A percentile compares a stretch with the other conserved stretches of the same genome.
phyloP scores from a whole-genome alignment of 2,329 filamentous ascomycete genomes.

The Coniella vitis region DNA sequence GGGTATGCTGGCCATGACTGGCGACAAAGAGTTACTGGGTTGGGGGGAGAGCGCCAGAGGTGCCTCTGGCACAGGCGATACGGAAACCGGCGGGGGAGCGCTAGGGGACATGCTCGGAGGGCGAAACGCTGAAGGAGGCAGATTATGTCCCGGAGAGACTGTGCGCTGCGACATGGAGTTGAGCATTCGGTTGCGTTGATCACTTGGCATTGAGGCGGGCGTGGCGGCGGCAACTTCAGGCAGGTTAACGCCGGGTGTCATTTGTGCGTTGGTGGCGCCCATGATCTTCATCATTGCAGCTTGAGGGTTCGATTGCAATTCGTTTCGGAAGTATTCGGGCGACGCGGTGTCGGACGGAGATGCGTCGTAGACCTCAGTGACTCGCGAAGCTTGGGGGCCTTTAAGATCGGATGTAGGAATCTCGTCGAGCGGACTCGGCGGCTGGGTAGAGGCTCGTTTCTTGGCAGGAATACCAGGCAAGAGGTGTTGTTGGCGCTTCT shows the following conservation, averaged over 20 bases:
- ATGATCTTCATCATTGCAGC: slow-evolving; percentile 61
- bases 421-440: slow-evolving; percentile 22
- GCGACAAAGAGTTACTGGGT: slow-evolving; percentile 61
- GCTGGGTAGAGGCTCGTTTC: slow-evolving; percentile 22
- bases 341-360: slow-evolving; percentile 38
- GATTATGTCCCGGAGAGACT: slow-evolving; percentile 21
- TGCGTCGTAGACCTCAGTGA: slow-evolving; percentile 55
- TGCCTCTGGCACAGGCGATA: slow-evolving; percentile 31
- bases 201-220: slow-evolving; percentile 45
- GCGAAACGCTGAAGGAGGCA: slow-evolving; percentile 18
- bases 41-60: slow-evolving; percentile 43
- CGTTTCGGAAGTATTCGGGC: slow-evolving; percentile 45
- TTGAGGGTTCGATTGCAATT: slow-evolving; percentile 51
- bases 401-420: slow-evolving; percentile 3
- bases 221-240: slow-evolving; percentile 51
- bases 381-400: slow-evolving; percentile 40
- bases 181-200: slow-evolving; percentile 53
- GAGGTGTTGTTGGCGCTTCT: slow-evolving; percentile 47
- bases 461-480: slow-evolving; percentile 46
- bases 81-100: slow-evolving; percentile 25
- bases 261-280: slow-evolving; percentile 54
- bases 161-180: slow-evolving; percentile 49
- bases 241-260: slow-evolving; percentile 41
- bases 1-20: slow-evolving; percentile 36
- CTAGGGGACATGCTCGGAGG: slow-evolving; percentile 12